Base-by-base conservation (phyloP, 2,329 filamentous ascomycete genomes). In the Cladosporium halotolerans region DNA sequence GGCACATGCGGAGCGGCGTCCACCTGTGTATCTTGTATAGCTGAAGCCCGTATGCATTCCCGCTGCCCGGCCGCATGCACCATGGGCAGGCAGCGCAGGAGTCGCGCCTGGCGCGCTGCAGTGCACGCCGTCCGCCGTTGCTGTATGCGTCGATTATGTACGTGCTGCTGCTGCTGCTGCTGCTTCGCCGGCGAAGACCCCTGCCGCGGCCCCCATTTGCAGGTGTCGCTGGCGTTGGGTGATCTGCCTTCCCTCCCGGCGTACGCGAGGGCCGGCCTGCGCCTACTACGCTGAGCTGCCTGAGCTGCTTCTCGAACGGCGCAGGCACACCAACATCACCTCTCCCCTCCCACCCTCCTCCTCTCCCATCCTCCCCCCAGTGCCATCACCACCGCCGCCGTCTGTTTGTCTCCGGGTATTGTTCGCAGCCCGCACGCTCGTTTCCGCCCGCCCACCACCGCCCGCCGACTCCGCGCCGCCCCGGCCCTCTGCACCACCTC, bases 401-500 rank as follows among this genome's bases (percentile, higher is more conserved):
- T 50, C 32, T 16, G 40, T 31, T 42, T 49, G 46, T 45, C 43
- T 14, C 16, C 44, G 50, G 50, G 50, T 53, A 53, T 53, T 53
- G 50, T 53, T 53, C 50, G 50, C 50, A 53, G 19, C 50, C 50
- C 50, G 34, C 34, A 47, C 50, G 50, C 50, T 53, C 50, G 50
- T 53, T 53, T 53, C 50, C 44, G 36, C 36, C 49, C 43, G 19
- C 23, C 36, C 10, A 13, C 46, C 42, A 52, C 39, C 32, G 40
- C 42, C 33, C 40, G 11, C 32, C 28, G 18, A 13, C 32, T 38
- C 48, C 48, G 47, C 50, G 36, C 50, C 50, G 36, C 50, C 16
- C 50, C 50, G 43, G 39, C 50, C 36, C 43, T 47, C 34, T 36
- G 32, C 31, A 48, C 45, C 36, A 23, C 19, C 48, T 52, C 32